Base-by-base conservation (phyloP, 2,329 filamentous ascomycete genomes). In the Monosporascus sp. region DNA sequence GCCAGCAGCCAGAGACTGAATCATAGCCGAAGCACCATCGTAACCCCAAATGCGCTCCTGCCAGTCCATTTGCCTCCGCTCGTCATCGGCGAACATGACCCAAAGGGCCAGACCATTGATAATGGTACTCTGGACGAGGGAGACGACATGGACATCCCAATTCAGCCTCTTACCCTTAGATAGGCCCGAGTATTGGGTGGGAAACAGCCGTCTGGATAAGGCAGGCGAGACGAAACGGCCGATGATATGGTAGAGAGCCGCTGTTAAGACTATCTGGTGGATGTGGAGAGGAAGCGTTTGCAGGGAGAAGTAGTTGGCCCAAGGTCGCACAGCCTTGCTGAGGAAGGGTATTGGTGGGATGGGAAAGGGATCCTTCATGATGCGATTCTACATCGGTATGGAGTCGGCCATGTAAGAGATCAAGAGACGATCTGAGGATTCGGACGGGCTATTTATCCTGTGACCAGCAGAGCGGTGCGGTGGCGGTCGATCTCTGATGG, bases 61-160 rank as follows among this genome's bases (percentile, higher is more conserved):
- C 74, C 80, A 83, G 63, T 81, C 74, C 82, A 90, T 89, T 47
- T 73, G 72, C 60, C 71, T 75, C 55, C 89, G 79, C 69, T 91
- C 87, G 41, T 84, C 74, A 68, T 94, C 89, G 43, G 67, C 71
- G 52, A 76, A 77, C 71, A 91, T 88, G 53, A 89, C 80, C 79
- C 84, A 92, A 17, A 94, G 72, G n/a, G 88, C 87, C 35, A 92
- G 72, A 48, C 61, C 68, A 68, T 87, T 90, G 72, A 95, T 89
- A 52, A 90, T 72, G 35, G 78, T 74, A 67, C 85, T 87, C 77
- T 95, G 90, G 52, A 89, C 77, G 60, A 94, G 80, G n/a, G 88
- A 91, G 35, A 94, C 89, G 52, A 93, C 85, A 67, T 93, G 90
- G 24, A 91, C 86, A 68, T 95, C 85, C 90, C 90, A 94, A 76